Evolutionary conservation across 306 rosid species (phyloP), one percentile per base, ranked within the genome.

Genomic region (Trichosanthes truncata): DNA sequence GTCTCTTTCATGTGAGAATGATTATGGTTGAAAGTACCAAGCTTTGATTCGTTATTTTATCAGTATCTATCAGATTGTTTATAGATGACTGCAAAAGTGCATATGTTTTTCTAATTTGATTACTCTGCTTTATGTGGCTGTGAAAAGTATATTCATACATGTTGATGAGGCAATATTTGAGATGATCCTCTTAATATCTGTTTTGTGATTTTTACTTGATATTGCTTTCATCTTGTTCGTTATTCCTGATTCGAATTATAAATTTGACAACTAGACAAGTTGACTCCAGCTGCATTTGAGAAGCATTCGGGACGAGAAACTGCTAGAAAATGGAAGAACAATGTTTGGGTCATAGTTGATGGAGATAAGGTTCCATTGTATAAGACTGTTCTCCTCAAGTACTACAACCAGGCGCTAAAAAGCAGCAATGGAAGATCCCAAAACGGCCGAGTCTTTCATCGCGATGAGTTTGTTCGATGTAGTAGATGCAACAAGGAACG

Each of bases 281-380:
- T 94, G 92, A 87, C 88, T 83, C 98, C 97, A 41, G 87, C 98
- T 74, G 91, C 97, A 80, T 94, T 94, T 86, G 98, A 94, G 86
- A 94, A 94, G 79, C 98, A 94, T 86, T 94, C 98, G 53, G 98
- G 98, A 83, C 87, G 97, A 84, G 98, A 92, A 85, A 88, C 98
- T 3, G 95, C 97, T 29, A 86, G 97, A 87, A 94, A 94, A 90
- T 94, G 98, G 98, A 94, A 94, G 89, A 94, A 94, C 59, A 94
- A 92, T 84, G 78, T 92, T 11, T 94, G 98, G 98, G 97, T 94
- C 40, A 94, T 94, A 77, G 89, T 85, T 78, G 85, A 90, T 29
- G 96, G 96, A 68, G 76, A 94, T 84, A 94, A 94, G 92, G 95
- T 92, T 80, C 90, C 98, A n/a, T 81, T 94, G 63, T 91, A 45